These are phyloP conservation scores for Irpex sp. DNA, from an alignment of 1,284 basidiomycete species.

Conservation along the genomic window DNA sequence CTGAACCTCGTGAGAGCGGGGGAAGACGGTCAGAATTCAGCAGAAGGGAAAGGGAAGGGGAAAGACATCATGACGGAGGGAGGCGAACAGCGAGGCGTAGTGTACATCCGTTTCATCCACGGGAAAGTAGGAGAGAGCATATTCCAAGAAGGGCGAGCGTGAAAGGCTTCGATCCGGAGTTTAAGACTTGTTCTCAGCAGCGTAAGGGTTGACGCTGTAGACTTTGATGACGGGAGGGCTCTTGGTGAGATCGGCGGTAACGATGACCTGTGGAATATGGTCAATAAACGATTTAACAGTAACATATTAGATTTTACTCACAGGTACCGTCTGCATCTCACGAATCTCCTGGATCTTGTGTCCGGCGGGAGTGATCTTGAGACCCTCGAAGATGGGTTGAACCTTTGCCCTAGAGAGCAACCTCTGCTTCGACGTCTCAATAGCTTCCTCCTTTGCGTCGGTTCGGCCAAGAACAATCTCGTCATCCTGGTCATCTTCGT, in stretches of 20 bases:
- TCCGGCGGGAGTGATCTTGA: conserved; percentile 66
- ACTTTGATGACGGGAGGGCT: conserved; percentile 93
- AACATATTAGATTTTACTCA: conserved; percentile 36
- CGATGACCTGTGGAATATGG: conserved; percentile 63
- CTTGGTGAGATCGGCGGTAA: conserved; percentile 91
- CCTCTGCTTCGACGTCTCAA: conserved; percentile 72
- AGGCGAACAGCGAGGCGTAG: background rate
- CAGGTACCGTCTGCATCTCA: conserved; percentile 87
- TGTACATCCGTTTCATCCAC: conserved; percentile 7
- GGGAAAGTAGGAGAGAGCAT: background rate
- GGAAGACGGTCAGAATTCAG: background rate
- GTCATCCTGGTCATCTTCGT: conserved; percentile 80
- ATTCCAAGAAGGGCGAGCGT: background rate
- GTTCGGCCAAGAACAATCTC: conserved; percentile 77
- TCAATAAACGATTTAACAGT: background rate
- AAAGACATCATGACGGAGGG: background rate
- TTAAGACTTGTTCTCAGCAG: conserved; percentile 37
- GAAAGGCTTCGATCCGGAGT: background rate
- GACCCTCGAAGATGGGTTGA: conserved; percentile 76
- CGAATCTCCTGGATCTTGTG: conserved; percentile 93
- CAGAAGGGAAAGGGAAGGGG: background rate
- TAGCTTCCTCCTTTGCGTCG: conserved; percentile 38
- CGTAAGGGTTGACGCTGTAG: conserved; percentile 84
- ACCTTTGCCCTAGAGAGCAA: conserved; percentile 70
- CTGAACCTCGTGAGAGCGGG: background rate